Percentiles rank a stretch among this genome's conserved stretches.
These are phyloP conservation scores for Paraphaeosphaeria minitans DNA, from an alignment of 2,329 filamentous ascomycete species.

Conservation along the genomic window DNA sequence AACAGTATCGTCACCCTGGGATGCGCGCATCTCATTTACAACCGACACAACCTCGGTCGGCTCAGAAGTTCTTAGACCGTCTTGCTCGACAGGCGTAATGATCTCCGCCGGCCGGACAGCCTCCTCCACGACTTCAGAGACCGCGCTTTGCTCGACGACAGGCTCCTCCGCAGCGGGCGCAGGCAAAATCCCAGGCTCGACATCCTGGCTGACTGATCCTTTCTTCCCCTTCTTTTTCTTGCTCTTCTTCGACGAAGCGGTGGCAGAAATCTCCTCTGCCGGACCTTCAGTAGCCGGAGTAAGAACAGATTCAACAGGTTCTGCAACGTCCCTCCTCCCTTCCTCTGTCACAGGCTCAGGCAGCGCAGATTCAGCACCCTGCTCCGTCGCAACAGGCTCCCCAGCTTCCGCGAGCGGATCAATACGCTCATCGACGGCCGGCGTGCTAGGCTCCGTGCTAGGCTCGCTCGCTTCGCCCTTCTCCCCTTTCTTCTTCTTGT, in stretches of 20 bases:
- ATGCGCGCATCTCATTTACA: neutral
- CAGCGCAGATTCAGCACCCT: conserved; percentile 5
- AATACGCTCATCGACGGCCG: conserved; percentile 6
- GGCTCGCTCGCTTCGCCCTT: conserved; percentile 16
- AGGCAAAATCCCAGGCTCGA: conserved; percentile 5
- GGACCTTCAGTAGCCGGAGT: neutral
- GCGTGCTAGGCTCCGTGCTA: conserved; percentile 16
- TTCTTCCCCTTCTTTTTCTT: conserved; percentile 49
- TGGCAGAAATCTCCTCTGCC: conserved; percentile 5
- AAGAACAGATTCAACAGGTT: neutral
- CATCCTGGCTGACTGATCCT: conserved; percentile 16
- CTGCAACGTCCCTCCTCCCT: conserved; percentile 12
- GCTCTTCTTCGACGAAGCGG: conserved; percentile 48
- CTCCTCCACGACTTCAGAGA: neutral
- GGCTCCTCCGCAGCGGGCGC: conserved; percentile 5
- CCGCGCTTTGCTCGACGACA: neutral
- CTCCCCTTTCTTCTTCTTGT: conserved; percentile 30
- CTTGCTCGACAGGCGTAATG: neutral
- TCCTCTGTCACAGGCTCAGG: conserved; percentile 5
- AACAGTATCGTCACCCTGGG: neutral
- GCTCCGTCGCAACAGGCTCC: neutral
- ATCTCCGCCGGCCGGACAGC: neutral
- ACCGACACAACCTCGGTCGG: neutral
- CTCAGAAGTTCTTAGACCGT: neutral
- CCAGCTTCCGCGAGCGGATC: conserved; percentile 12